Evolutionary conservation across 1,284 basidiomycete species (phyloP).

Genomic region (Boletus semigastroideus): DNA sequence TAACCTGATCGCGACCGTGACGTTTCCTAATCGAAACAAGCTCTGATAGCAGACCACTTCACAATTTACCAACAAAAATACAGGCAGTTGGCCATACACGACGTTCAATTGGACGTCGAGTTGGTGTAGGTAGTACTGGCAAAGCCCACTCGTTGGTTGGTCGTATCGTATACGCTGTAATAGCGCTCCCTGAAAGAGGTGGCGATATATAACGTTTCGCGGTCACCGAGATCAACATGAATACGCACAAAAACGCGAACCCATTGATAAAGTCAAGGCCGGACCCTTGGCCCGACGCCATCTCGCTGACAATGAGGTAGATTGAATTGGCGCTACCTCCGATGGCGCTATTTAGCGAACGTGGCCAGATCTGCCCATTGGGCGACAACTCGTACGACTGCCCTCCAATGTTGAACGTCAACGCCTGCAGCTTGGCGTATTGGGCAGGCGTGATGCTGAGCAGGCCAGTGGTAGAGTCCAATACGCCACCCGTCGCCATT

Average conservation of each 20-base stretch:
- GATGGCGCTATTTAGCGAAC: conserved; percentile 42
- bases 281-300: conserved; percentile 33
- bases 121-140: conserved; percentile 45
- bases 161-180: conserved; percentile 49
- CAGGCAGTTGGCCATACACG: neutral
- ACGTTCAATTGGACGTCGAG: conserved; percentile 38
- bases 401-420: conserved; percentile 7
- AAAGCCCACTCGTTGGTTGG: conserved; percentile 44
- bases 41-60: too few relatives aligned
- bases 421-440: conserved; percentile 20
- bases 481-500: conserved; percentile 48
- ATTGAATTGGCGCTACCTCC: conserved; percentile 41
- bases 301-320: conserved; percentile 46
- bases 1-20: too few relatives aligned
- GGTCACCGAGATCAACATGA: too few relatives aligned
- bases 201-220: too few relatives aligned
- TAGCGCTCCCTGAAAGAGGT: conserved; percentile 31
- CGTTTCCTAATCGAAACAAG: too few relatives aligned
- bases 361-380: conserved; percentile 57
- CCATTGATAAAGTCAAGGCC: conserved; percentile 36
- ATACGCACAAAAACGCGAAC: conserved; percentile 12
- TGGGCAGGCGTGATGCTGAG: conserved; percentile 37
- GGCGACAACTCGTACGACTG: conserved; percentile 40
- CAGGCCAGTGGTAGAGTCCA: conserved; percentile 45
- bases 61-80: too few relatives aligned